Base-by-base conservation (phyloP, 176 grass and related monocot genomes). In the Carex cristatella region DNA sequence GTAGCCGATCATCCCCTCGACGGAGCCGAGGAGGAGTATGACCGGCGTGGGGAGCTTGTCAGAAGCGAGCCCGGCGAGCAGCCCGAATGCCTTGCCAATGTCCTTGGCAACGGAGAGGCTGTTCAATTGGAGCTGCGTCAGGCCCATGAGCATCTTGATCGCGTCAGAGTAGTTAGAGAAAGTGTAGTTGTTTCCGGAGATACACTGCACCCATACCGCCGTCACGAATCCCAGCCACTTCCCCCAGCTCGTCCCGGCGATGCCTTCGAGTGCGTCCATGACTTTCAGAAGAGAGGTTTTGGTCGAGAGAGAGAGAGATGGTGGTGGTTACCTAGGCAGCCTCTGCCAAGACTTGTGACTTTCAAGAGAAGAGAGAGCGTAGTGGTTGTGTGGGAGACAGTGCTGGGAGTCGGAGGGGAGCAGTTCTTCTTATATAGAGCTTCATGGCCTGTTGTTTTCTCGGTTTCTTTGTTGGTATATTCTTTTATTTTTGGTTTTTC, bases 151-250 rank as follows among this genome's bases (percentile, higher is more conserved):
- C 10, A 84, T 85, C 88, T 99, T 99, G 86, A 99, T 37, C 28
- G 88, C 87, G 87, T 87, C 71, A 28, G 96, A 95, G 89, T 99
- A 99, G 85, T 99, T 99, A 65, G 96, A 99, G 93, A 99, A 99
- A 76, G 96, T 89, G 91, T 99, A 99, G 91, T 99, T 99, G 91
- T 99, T 99, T 18, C 96, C 96, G 11, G 96, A 99, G 86, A 99
- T 92, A 88, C 96, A 99, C 87, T 99, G 96, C 75, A 99, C 96
- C 96, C 96, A 99, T 71, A 99, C 96, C 71, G 96, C 96, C 85
- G 91, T 88, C 68, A 95, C 88, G 14, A 99, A 89, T 0, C 96
- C 93, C 79, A 99, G 85, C 96, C 96, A 95, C 60, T 89, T 80
- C 10, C 93, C 89, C 87, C 90, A 91, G 27, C 57, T 63, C 86